Conservation (phyloP, 1,284 basidiomycete genomes). For the Melampsora americana region DNA sequence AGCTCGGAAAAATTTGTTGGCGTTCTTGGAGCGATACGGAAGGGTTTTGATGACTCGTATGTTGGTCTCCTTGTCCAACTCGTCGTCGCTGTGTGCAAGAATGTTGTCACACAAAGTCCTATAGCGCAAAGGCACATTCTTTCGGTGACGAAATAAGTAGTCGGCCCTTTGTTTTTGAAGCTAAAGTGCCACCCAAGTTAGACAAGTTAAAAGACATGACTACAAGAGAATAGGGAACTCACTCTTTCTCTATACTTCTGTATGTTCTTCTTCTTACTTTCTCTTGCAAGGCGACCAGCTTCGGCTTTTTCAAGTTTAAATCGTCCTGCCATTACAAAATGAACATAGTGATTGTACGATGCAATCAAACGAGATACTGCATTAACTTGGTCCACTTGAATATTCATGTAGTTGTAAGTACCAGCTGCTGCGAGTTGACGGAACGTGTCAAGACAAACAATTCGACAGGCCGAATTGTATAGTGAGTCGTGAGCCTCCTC, state of each 20-base stretch:
- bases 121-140: slow-evolving; percentile 20
- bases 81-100: slow-evolving; percentile 21
- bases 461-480: no score
- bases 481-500: no score
- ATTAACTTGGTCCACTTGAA: background rate
- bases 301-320: no score
- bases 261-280: background rate
- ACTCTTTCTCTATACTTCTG: slow-evolving; percentile 18
- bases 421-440: background rate
- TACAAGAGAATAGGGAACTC: background rate
- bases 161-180: background rate
- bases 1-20: slow-evolving; percentile 13
- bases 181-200: background rate
- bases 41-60: slow-evolving; percentile 16
- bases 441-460: slow-evolving; percentile 3
- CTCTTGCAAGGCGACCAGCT: background rate
- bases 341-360: slow-evolving; percentile 32
- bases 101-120: background rate
- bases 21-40: no score
- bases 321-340: background rate
- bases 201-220: background rate
- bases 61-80: background rate
- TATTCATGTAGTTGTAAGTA: slow-evolving; percentile 13
- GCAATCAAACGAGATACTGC: slow-evolving; percentile 10
- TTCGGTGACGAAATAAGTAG: background rate